Base-by-base conservation (phyloP, 2,329 filamentous ascomycete genomes). In the Teratosphaeriaceae sp. region DNA sequence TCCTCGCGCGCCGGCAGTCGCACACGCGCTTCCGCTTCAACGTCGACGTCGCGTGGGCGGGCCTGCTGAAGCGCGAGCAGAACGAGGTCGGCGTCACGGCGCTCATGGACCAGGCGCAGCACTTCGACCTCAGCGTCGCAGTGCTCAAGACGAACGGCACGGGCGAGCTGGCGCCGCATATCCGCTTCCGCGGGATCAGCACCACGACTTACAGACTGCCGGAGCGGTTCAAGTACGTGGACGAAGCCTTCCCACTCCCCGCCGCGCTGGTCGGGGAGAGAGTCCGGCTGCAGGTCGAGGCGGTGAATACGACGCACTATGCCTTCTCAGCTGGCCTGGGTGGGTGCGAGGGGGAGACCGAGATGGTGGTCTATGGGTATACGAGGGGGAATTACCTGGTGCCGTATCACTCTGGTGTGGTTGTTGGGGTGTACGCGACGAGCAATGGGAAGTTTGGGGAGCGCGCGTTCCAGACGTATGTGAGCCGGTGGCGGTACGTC, bases 1-100 rank as follows among this genome's bases (percentile, higher is more conserved):
- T 80, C 33, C 62, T 81, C n/a, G 72, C 70, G 0, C 65, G 73
- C 1, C 65, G 75, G 1, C 76, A 79, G 53, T 71, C 72, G 8
- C 69, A 79, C 47, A 73, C 75, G 0, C 58, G 76, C 0, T 79
- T 79, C 54, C 68, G 61, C 0, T 79, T 67, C 55, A 67, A 61
- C 38, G 66, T 73, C 2, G 63, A 72, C 42, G 41, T 78, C 0
- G 59, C 65, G 6, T 77, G 71, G 48, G 44, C 53, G 0, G 45
- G 42, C 9, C 55, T 73, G 22, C 59, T 74, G 20, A 65, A 73
- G 2, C 64, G 72, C 16, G 65, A 72, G 53, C 57, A 61, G 47
- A 68, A 74, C 44, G 60, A 46, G 30, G 39, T 38, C 16, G 50
- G 48, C 24, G 31, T 50, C 16, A 46, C 38, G 2, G 44, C 41